These are phyloP conservation scores for Xylariaceae sp. DNA, from an alignment of 2,329 filamentous ascomycete species.

Conservation along the genomic window DNA sequence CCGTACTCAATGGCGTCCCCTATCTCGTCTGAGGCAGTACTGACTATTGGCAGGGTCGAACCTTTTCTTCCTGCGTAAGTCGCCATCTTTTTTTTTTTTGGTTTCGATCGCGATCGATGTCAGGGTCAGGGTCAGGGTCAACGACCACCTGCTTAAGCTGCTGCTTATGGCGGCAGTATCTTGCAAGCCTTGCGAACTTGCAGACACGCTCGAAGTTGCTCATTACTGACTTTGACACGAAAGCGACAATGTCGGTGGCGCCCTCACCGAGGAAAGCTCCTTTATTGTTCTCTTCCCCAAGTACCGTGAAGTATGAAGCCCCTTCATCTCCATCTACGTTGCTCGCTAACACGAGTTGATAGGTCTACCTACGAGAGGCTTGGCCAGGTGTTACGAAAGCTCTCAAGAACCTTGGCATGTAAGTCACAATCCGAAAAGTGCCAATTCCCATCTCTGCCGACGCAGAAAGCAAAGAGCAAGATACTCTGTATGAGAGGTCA, in stretches of 20 bases:
- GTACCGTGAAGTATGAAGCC: slow-evolving; percentile 81
- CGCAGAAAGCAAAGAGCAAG: not conserved
- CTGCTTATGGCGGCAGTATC: not conserved
- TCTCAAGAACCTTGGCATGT: slow-evolving; percentile 78
- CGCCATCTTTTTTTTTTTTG: not conserved
- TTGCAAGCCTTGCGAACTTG: not conserved
- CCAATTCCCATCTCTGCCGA: not conserved
- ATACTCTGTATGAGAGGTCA: not conserved
- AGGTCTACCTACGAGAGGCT: slow-evolving; percentile 56
- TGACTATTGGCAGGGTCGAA: slow-evolving; percentile 40
- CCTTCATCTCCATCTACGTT: not conserved
- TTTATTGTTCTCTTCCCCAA: slow-evolving; percentile 83
- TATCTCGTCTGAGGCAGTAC: not conserved
- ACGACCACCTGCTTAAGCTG: not conserved
- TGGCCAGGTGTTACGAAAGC: slow-evolving; percentile 88
- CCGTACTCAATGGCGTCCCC: not conserved
- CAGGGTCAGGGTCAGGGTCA: not conserved
- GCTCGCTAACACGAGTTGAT: not conserved
- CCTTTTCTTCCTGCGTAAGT: slow-evolving; percentile 65
- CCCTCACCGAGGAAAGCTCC: slow-evolving; percentile 87
- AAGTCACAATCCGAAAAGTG: not conserved
- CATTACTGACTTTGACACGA: slow-evolving; percentile 3
- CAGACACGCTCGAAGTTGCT: too few species aligned
- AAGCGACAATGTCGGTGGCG: slow-evolving; percentile 72
- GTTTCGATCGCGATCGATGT: not conserved